These are phyloP conservation scores for Alternaria conjuncta DNA, from an alignment of 2,329 filamentous ascomycete species.

Conservation along the genomic window DNA sequence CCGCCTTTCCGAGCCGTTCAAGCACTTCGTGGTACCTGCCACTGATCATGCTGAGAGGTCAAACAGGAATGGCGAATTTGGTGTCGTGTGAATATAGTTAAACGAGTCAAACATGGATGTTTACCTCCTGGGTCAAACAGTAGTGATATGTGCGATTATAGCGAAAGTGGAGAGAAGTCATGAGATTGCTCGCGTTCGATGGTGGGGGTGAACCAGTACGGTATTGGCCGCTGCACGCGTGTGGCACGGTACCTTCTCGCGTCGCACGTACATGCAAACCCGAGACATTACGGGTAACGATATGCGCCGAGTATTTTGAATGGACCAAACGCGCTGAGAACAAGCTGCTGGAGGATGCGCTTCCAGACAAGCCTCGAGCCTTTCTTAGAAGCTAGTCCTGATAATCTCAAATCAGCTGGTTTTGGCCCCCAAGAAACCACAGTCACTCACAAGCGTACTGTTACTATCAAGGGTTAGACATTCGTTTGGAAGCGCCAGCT, in stretches of 20 bases:
- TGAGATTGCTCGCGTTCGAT: background rate
- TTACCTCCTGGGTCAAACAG: background rate
- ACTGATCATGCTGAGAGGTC: background rate
- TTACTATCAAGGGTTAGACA: too few species aligned
- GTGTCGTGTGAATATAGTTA: too few species aligned
- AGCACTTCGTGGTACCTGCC: constrained; percentile 1
- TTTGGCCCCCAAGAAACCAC: too few species aligned
- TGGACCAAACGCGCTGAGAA: background rate
- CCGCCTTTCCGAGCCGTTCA: constrained; percentile 16
- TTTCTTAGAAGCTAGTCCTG: too few species aligned
- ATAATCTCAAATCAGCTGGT: background rate
- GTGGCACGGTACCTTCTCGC: background rate
- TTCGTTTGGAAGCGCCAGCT: too few species aligned
- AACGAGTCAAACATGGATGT: too few species aligned
- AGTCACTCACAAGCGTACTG: too few species aligned
- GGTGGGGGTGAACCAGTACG: background rate
- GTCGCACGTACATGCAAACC: background rate
- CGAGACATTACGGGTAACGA: background rate
- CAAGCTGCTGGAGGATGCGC: background rate
- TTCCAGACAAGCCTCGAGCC: too few species aligned
- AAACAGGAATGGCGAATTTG: too few species aligned
- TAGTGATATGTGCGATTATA: background rate
- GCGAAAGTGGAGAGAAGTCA: background rate
- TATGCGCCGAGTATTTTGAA: background rate
- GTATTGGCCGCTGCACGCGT: background rate